phyloP scores from a whole-genome alignment of 2,329 filamentous ascomycete genomes.

The Clonostachys rosea region DNA sequence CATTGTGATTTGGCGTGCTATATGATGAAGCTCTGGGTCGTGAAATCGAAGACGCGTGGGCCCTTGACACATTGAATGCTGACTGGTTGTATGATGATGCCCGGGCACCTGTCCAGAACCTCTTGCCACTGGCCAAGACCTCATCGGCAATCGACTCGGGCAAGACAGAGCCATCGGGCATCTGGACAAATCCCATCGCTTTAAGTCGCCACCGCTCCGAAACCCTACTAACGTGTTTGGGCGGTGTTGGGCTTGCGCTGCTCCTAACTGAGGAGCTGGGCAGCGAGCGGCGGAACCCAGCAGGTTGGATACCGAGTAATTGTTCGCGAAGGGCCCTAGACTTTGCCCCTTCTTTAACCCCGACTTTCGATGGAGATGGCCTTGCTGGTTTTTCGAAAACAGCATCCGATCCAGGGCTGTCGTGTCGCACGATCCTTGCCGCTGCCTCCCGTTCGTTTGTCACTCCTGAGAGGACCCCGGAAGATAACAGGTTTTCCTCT shows the following conservation, averaged over 20 bases:
- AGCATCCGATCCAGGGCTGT: conserved; percentile 9
- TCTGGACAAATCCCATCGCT: conserved; percentile 45
- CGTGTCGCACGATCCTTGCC: conserved; percentile 24
- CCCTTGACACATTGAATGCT: neutral
- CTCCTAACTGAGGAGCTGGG: conserved; percentile 23
- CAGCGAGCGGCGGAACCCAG: conserved; percentile 30
- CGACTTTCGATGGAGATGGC: too few relatives aligned
- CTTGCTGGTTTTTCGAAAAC: neutral
- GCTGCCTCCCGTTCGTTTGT: conserved; percentile 26
- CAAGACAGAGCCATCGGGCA: conserved; percentile 47
- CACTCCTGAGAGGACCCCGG: conserved; percentile 34
- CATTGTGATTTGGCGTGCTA: neutral
- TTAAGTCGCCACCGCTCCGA: conserved; percentile 41
- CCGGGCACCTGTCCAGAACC: conserved; percentile 25
- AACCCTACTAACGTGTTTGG: conserved; percentile 24
- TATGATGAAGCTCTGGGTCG: conserved; percentile 2
- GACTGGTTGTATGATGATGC: neutral
- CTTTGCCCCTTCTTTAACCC: conserved; percentile 12
- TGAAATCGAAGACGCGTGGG: neutral
- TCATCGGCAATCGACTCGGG: conserved; percentile 45
- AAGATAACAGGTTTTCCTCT: conserved; percentile 32
- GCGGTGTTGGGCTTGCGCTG: conserved; percentile 13
- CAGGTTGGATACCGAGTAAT: conserved; percentile 17
- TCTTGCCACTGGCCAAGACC: conserved; percentile 33
- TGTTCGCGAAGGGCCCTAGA: conserved; percentile 28